These are phyloP conservation scores for Talaromyces pinophilus DNA, from an alignment of 2,329 filamentous ascomycete genomes.

Conservation along the genomic window DNA sequence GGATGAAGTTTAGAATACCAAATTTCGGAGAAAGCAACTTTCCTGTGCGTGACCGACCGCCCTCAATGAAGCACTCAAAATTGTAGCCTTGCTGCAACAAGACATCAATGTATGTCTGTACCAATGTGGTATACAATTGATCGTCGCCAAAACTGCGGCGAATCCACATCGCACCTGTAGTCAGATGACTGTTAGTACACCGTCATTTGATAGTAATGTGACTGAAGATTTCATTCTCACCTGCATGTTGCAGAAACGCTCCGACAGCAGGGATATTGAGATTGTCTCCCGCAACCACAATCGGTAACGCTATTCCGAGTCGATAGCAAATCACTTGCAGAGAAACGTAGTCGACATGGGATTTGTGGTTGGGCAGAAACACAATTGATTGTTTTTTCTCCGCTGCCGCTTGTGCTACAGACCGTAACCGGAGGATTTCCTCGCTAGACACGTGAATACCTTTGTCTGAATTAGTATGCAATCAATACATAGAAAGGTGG, in stretches of 20 bases:
- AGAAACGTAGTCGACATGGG: slow-evolving; percentile 94
- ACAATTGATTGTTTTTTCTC: slow-evolving; percentile 92
- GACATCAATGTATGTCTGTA: slow-evolving; percentile 94
- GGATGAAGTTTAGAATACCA: slow-evolving; percentile 85
- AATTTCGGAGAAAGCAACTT: slow-evolving; percentile 95
- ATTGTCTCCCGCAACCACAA: slow-evolving; percentile 94
- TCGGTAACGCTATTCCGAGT: slow-evolving; percentile 81
- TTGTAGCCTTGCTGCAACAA: slow-evolving; percentile 89
- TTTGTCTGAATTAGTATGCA: slow-evolving; percentile 29
- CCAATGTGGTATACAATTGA: slow-evolving; percentile 83
- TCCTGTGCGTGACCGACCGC: slow-evolving; percentile 85
- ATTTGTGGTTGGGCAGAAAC: slow-evolving; percentile 91
- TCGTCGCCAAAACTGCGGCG: slow-evolving; percentile 90
- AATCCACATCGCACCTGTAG: slow-evolving; percentile 84
- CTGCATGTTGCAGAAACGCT: slow-evolving; percentile 89
- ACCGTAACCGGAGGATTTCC: slow-evolving; percentile 79
- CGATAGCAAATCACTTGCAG: slow-evolving; percentile 95
- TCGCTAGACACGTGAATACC: slow-evolving; percentile 92
- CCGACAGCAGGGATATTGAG: slow-evolving; percentile 91
- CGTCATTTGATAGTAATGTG: not conserved
- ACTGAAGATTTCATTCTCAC: slow-evolving; percentile 30
- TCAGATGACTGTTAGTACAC: slow-evolving; percentile 1
- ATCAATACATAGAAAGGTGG: slow-evolving; percentile 11
- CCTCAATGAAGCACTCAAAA: slow-evolving; percentile 97
- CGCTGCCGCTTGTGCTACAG: slow-evolving; percentile 78